Base-by-base conservation (phyloP, 139 green algal species). In the Yamagishiella unicocca region DNA sequence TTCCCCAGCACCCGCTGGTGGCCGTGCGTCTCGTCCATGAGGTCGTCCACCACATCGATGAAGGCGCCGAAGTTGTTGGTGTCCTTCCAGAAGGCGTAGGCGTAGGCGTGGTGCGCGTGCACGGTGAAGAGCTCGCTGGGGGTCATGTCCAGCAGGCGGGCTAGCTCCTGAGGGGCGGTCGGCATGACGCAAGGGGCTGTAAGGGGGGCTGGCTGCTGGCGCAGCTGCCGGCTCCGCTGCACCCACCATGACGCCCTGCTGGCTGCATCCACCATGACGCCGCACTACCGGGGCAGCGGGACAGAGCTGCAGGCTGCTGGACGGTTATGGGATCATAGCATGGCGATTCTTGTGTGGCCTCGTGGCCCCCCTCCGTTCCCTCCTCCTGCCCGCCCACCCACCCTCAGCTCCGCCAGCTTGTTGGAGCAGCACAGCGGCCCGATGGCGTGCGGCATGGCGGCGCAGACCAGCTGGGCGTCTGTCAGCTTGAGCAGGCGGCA, bases 1-100 rank as follows among this genome's bases (percentile, higher is more conserved):
- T 29, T 40, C 33, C 29, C 68, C 31, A 55, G 29, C 50, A 43
- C 67, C n/a, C 62, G 27, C 45, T 45, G 38, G 35, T 54, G 54
- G 64, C 27, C 46, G n/a, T 37, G 75, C 25, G 25, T 2, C 37
- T 66, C 43, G 25, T 58, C 77, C 77, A 73, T 55, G 37, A 91
- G 24, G 24, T 77, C 77, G 25, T 93, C 88, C 85, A 91, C 92
- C 62, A 88, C 89, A 12, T 83, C 77, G 22, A 90, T 78, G 33
- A 94, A 92, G 8, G n/a, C 27, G 12, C 71, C 85, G 37, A 94
- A 83, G 7, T 2, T 25, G 4, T 45, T 29, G 17, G 42, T 38
- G 27, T 54, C 61, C 50, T 50, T 58, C 89, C 89, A 90, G 43
- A 92, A 84, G 7, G 84, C 84, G 64, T 90, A 87, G 2, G 89